A percentile compares a stretch with the other conserved stretches of the same genome.
Evolutionary conservation across 1,284 basidiomycete genomes (phyloP).

Genomic region (Pyrrhoderma noxium): DNA sequence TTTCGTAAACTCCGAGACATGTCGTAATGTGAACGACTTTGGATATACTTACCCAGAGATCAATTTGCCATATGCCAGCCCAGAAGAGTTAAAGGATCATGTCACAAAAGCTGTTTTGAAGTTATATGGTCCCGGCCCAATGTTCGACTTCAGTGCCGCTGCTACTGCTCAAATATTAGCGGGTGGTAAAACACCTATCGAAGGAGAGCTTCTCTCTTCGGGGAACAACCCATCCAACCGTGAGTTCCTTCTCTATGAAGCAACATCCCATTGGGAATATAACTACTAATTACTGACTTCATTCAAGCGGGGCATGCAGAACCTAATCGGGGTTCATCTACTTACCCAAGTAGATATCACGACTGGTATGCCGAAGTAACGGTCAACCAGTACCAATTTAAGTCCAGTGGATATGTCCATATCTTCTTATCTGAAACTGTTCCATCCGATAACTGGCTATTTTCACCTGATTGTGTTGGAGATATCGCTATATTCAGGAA

Average conservation of each 20-base stretch:
- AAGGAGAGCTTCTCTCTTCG: too few species aligned
- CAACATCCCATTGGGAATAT: too few species aligned
- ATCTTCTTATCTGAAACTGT: conserved; percentile 1
- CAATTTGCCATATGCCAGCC: not conserved
- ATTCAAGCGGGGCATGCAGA: not conserved
- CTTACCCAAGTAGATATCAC: not conserved
- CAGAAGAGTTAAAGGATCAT: not conserved
- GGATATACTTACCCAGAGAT: conserved; percentile 2
- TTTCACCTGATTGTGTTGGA: not conserved
- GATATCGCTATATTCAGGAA: conserved; percentile 5
- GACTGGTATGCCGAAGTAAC: conserved; percentile 1
- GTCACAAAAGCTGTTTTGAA: too few species aligned
- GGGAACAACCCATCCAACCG: too few species aligned
- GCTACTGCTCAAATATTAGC: too few species aligned
- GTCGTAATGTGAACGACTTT: not conserved
- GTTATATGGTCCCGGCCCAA: conserved; percentile 4
- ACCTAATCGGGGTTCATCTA: not conserved
- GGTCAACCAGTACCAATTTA: conserved; percentile 6
- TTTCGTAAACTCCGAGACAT: not conserved
- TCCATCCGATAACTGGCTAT: conserved; percentile 1
- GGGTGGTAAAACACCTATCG: too few species aligned
- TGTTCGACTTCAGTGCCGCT: too few species aligned
- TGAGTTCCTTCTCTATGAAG: too few species aligned
- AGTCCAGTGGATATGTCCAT: not conserved
- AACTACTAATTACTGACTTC: too few species aligned